These are phyloP conservation scores for Geotrichum ghanense DNA, from an alignment of 805 yeast genomes.

Conservation along the genomic window DNA sequence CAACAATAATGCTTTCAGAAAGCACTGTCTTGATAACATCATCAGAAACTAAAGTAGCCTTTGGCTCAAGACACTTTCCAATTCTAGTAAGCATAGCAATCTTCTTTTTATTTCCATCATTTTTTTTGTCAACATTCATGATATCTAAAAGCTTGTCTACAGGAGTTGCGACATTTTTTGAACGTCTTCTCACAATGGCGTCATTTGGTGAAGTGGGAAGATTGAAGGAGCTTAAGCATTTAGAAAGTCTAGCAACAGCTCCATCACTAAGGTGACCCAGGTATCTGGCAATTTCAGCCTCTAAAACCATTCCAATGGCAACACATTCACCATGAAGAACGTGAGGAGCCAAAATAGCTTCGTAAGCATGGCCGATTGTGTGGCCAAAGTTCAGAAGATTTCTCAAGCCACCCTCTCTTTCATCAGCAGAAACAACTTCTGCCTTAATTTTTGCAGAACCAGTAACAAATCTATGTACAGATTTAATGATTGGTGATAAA, in stretches of 20 bases:
- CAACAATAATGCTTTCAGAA: conserved; percentile 69
- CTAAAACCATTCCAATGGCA: conserved; percentile 89
- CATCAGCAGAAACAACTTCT: conserved; percentile 85
- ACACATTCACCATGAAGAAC: conserved; percentile 98
- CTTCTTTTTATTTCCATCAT: conserved; percentile 84
- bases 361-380: conserved; percentile 95
- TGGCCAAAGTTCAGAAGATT: conserved; percentile 93
- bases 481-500: conserved; percentile 56
- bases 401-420: conserved; percentile 89
- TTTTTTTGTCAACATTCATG: conserved; percentile 95
- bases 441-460: conserved; percentile 90
- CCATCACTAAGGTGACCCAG: conserved; percentile 82
- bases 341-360: conserved; percentile 94
- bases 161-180: conserved; percentile 62
- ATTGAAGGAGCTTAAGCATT: conserved; percentile 75
- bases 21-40: conserved; percentile 70
- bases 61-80: conserved; percentile 80
- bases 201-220: conserved; percentile 75
- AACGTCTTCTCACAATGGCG: conserved; percentile 55
- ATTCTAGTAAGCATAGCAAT: conserved; percentile 74
- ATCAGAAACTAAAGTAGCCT: conserved; percentile 77
- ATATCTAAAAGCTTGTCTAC: conserved; percentile 61
- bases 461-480: conserved; percentile 63
- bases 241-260: conserved; percentile 81
- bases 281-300: conserved; percentile 91